Base-by-base conservation (phyloP, 2,329 filamentous ascomycete genomes). In the Fusarium buharicum region DNA sequence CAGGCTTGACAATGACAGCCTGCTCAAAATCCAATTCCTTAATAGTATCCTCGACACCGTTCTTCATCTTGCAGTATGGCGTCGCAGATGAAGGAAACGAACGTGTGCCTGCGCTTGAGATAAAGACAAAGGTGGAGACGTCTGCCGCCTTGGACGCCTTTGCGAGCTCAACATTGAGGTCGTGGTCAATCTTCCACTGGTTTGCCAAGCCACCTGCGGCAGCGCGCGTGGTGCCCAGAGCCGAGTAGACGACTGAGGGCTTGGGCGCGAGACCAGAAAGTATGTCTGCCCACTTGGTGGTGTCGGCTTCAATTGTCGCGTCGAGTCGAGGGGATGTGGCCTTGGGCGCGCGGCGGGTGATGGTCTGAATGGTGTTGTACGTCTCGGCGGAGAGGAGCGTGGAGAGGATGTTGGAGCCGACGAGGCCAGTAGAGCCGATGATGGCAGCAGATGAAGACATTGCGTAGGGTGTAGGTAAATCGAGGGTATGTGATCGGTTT, bases 111-210 rank as follows among this genome's bases (percentile, higher is more conserved):
- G 70, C 78, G 18, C 83, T 82, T 1, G 90, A 93, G 52, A 96
- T 83, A 63, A 96, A 87, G 18, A 97, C 88, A 71, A 90, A 96
- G 2, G 89, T 89, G 65, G 86, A 86, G 11, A 86, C 84, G 31
- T 92, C 92, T 1, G 88, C 86, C 4, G 83, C 84, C 72, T 89
- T 91, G 38, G 93, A 92, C 0, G 90, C 87, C 59, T 84, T 83
- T 4, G 91, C 93, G 20, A 96, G 82, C 64, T 89, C 88, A 44
- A 96, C 76, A 76, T 96, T 96, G 39, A 97, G 81, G 72, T 95
- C 92, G 73, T 93, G 86, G 78, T 97, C 94, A 64, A 97, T 91
- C 72, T 91, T 90, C 79, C 92, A 90, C 78, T 97, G 94, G 60
- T 88, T 87, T 24, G 87, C 89, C 64, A 96, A 78, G 54, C 90